Evolutionary conservation across 129 eudicot species (phyloP), one percentile per base, ranked within the genome.

Genomic region (Tagetes erecta): DNA sequence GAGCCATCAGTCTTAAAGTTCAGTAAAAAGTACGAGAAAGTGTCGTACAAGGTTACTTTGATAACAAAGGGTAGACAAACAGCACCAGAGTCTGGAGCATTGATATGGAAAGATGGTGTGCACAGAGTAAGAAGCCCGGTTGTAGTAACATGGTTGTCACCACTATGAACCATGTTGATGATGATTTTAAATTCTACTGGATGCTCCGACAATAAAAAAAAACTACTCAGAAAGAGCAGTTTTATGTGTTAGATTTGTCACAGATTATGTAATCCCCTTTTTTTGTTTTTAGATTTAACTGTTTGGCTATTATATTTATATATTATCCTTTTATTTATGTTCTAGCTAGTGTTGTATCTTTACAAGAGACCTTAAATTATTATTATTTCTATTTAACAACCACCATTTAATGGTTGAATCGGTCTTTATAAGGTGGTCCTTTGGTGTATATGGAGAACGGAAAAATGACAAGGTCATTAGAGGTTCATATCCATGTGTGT

Each of bases 51-150:
- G 86, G 86, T 90, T 14, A 88, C 86, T 12, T 86, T 93, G 9
- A 77, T 59, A 6, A 80, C 83, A 8, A 86, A 57, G 67, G 45
- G 71, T 30, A 76, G 85, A 71, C 97, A 86, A 72, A 73, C 81
- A 7, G 86, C 78, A 10, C 96, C 98, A 0, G 87, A 90, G 64
- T 85, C 74, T 40, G 98, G 98, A 73, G 74, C 84, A 49, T 69
- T 92, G 84, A 75, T 84, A 75, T 92, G 98, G 98, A 92, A 86
- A 80, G 92, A 90, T 55, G 95, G 88, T 65, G 80, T 79, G 27
- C 95, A 87, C 81, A 84, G 70, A 33, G 98, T 92, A 33, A 83
- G 96, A 78, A 92, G 95, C 75, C 96, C 98, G 4, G 64, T 89
- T 27, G 74, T 85, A 1, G 50, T 92, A 72, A 87, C 96, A n/a